Evolutionary conservation across 108 stramenopile genomes (phyloP), one percentile per base, ranked within the genome.

Genomic region (Nitzschia putrida): DNA sequence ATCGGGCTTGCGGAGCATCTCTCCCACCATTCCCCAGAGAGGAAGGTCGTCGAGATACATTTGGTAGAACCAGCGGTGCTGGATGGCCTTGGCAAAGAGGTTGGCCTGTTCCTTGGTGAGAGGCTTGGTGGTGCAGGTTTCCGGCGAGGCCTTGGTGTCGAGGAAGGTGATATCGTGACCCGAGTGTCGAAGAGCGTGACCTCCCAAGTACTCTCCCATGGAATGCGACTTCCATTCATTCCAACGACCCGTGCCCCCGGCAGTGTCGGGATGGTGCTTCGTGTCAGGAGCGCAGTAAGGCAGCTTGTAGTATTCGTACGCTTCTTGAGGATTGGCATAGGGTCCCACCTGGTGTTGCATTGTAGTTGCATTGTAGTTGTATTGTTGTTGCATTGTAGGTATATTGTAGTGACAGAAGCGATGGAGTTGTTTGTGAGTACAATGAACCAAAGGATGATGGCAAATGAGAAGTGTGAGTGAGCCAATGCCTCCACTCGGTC

Each of bases 311-410:
- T 98, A 99, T 63, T 94, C 86, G 80, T 99, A 99, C 14, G 97
- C 96, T 82, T 99, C 98, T 84, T 97, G 95, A 13, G 98, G 98
- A 71, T 99, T 99, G 68, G 95, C 92, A 72, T 96, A 98, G 23
- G 98, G 98, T 9, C 98, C 98, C n/a, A 99, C 92, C 92, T 91
- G 57, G n/a, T n/a, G n/a, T n/a, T n/a, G n/a, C n/a, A n/a, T n/a
- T n/a, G n/a, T n/a, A n/a, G n/a, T n/a, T n/a, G n/a, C n/a, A n/a
- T n/a, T n/a, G n/a, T n/a, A n/a, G n/a, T n/a, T n/a, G n/a, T n/a
- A n/a, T n/a, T n/a, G n/a, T n/a, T n/a, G n/a, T n/a, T n/a, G n/a
- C n/a, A n/a, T n/a, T n/a, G n/a, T n/a, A n/a, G n/a, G n/a, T n/a
- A n/a, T n/a, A n/a, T n/a, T n/a, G n/a, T n/a, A n/a, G n/a, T n/a